Evolutionary conservation across 179 eudicot genomes (phyloP).

Genomic region (Drosera spatulata): DNA sequence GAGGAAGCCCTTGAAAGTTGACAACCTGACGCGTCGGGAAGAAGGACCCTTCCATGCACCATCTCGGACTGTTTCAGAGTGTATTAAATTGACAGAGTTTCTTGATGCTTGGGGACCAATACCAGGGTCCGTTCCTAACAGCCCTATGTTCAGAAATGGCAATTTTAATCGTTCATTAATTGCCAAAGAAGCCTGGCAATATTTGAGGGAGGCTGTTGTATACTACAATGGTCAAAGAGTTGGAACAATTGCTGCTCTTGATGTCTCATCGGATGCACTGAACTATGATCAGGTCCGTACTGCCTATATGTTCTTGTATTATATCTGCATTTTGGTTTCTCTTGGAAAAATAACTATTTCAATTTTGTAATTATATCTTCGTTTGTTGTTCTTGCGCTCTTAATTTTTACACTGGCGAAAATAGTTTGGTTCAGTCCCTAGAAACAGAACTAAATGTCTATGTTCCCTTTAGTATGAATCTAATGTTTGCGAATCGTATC

Average conservation of each 20-base stretch:
- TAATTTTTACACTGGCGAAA: no score
- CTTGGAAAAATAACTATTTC: no score
- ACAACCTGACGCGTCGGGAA: not conserved
- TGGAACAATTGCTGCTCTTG: constrained; percentile 2
- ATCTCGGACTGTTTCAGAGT: not conserved
- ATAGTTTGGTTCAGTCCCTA: no score
- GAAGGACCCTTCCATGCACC: not conserved
- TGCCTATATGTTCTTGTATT: no score
- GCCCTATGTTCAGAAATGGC: not conserved
- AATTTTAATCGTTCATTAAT: not conserved
- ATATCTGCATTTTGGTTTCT: no score
- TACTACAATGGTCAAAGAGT: constrained; percentile 1
- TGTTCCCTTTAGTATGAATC: no score
- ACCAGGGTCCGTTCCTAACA: not conserved
- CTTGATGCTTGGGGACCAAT: constrained; percentile 1
- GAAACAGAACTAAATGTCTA: no score
- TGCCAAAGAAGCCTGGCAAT: constrained; percentile 1
- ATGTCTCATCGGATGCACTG: not conserved
- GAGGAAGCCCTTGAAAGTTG: not conserved
- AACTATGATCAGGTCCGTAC: constrained; percentile 3
- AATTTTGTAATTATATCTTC: no score
- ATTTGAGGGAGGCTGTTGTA: constrained; percentile 1
- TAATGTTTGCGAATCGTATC: no score
- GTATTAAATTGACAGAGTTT: not conserved
- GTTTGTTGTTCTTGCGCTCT: no score